phyloP scores from a whole-genome alignment of 805 yeast genomes.

The Brettanomyces anomalus region DNA sequence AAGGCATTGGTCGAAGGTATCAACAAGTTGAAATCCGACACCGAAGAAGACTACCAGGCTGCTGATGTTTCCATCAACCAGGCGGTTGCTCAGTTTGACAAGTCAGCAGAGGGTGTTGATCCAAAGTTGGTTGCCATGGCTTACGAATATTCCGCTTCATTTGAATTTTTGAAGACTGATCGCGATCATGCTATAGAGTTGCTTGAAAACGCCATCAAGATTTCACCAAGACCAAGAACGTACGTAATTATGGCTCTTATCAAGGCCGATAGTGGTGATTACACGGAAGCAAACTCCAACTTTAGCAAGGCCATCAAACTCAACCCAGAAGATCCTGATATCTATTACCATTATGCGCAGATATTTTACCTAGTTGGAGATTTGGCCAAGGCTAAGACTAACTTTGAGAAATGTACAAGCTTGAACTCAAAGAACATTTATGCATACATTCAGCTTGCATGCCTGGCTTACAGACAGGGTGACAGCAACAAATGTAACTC shows the following conservation, averaged over 20 bases:
- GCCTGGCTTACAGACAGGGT: constrained; percentile 78
- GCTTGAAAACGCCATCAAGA: constrained; percentile 54
- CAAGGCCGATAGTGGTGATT: constrained; percentile 68
- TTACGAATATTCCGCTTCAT: constrained; percentile 74
- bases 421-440: constrained; percentile 69
- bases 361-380: constrained; percentile 74
- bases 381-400: constrained; percentile 57
- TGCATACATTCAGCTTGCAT: constrained; percentile 87
- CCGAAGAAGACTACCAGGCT: constrained; percentile 50
- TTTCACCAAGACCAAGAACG: constrained; percentile 72
- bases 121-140: constrained; percentile 53
- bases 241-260: constrained; percentile 76
- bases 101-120: constrained; percentile 27
- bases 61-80: constrained; percentile 53
- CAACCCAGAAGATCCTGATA: constrained; percentile 68
- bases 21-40: constrained; percentile 35
- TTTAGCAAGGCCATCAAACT: constrained; percentile 64
- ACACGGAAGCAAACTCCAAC: constrained; percentile 50
- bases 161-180: constrained; percentile 74
- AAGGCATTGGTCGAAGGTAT: constrained; percentile 59
- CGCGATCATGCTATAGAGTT: constrained; percentile 53
- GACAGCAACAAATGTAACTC: constrained; percentile 50
- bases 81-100: constrained; percentile 38
- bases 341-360: constrained; percentile 93
- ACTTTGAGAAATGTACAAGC: constrained; percentile 70